Evolutionary conservation across 2,329 filamentous ascomycete species (phyloP).

Genomic region (Penicillium sp.): DNA sequence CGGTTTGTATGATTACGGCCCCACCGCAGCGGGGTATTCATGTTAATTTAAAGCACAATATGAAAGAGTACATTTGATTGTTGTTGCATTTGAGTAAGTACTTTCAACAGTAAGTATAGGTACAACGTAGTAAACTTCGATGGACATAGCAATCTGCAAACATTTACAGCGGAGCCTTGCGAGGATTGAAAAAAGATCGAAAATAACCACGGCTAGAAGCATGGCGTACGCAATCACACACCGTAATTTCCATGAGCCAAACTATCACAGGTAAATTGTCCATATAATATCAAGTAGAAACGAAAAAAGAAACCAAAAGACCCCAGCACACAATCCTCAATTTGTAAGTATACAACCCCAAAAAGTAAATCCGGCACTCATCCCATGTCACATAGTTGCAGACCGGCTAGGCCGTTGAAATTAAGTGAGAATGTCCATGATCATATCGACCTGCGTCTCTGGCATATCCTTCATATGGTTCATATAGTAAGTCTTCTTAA

Average conservation of each 20-base stretch:
- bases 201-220: neutral
- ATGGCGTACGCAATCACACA: neutral
- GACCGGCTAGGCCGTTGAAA: too few species aligned
- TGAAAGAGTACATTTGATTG: neutral
- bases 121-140: neutral
- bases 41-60: neutral
- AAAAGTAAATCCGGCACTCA: neutral
- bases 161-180: neutral
- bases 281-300: neutral
- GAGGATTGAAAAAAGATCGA: neutral
- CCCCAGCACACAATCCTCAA: neutral
- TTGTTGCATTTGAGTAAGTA: neutral
- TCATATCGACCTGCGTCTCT: conserved; percentile 14
- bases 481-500: conserved; percentile 25
- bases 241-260: neutral
- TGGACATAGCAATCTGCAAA: neutral
- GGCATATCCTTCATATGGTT: conserved; percentile 5
- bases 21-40: neutral
- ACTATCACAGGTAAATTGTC: neutral
- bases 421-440: conserved; percentile 21
- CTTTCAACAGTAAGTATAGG: neutral
- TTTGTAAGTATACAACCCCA: neutral
- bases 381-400: neutral
- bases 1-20: neutral
- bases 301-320: neutral